Evolutionary conservation across 352 stramenopile species (phyloP).

Genomic region (Pythium vanterpoolii): DNA sequence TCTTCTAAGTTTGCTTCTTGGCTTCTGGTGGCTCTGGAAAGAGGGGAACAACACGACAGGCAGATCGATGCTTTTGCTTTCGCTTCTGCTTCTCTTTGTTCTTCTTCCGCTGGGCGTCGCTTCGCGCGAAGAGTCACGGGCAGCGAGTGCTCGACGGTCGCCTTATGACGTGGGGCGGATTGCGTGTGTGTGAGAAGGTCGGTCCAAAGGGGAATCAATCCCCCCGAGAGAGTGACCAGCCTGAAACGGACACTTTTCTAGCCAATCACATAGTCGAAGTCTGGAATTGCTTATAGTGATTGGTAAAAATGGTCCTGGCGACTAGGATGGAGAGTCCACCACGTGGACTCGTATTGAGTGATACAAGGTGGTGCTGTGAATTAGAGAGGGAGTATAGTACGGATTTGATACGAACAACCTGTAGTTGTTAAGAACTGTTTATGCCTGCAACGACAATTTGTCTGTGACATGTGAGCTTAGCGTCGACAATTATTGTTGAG

Average conservation of each 20-base stretch:
- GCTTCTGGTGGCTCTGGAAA: neutral
- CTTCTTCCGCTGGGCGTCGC: neutral
- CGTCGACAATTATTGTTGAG: too few relatives aligned
- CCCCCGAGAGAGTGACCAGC: conserved; percentile 8
- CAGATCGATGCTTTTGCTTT: neutral
- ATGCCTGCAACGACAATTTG: neutral
- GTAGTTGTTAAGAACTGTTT: neutral
- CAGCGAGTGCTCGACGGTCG: neutral
- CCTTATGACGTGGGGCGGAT: neutral
- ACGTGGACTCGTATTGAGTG: conserved; percentile 2
- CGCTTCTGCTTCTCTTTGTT: neutral
- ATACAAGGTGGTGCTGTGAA: neutral
- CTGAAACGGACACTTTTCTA: conserved; percentile 5
- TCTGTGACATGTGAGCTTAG: neutral
- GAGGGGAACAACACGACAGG: neutral
- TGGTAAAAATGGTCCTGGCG: conserved; percentile 1
- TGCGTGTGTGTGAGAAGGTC: neutral
- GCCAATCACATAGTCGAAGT: neutral
- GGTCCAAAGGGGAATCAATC: neutral
- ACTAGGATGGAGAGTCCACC: neutral
- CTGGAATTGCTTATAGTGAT: neutral
- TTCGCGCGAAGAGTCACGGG: conserved; percentile 12
- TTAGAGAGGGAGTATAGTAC: neutral
- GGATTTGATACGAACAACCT: neutral
- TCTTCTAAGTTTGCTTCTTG: neutral